Evolutionary conservation across 1,284 basidiomycete genomes (phyloP), one percentile per base, ranked within the genome.

Genomic region (Fomitopsis betulina): DNA sequence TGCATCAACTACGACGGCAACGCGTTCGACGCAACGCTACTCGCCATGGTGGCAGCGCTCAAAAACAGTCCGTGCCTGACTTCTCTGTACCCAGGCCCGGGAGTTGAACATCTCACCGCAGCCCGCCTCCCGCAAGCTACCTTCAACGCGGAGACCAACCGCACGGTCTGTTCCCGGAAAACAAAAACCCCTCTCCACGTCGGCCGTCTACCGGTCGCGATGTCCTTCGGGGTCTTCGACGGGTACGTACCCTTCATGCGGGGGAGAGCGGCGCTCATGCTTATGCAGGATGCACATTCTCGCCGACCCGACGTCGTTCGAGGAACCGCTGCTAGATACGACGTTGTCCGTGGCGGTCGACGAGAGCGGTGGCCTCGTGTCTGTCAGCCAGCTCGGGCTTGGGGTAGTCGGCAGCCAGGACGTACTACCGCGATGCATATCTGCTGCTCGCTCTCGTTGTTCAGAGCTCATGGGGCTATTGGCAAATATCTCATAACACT

Each of bases 1-100:
- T 98, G 95, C 73, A 91, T 99, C 66, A 98, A 96, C 75, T 96
- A 95, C 67, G 96, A 99, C 71, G 96, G 96, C 9, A 98, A 98
- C 68, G 90, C 84, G 1, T 92, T 97, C 63, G 96, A 99, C 63
- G 94, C 96, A 0, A 83, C 93, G 0, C 78, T 98, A 2, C 71
- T 98, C 15, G 94, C 94, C 0, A 91, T 96, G 76, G 84, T 94
- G 52, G 86, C 89, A 13, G 95, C 96, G 3, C 75, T 99, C 51
- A 80, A 80, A 70, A 91, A 94, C 65, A 89, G 94, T 96, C 62
- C 58, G 91, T 77, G 17, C 51, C 32, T 35, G 33, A 37, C 19
- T 9, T 30, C 32, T 27, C 43, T 23, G 27, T 33, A n/a, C 15
- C 27, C 17, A 25, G 37, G 9, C 9, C 32, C 32, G 30, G 37